Conservation (phyloP, 345 rosid species). For the Angophora floribunda region DNA sequence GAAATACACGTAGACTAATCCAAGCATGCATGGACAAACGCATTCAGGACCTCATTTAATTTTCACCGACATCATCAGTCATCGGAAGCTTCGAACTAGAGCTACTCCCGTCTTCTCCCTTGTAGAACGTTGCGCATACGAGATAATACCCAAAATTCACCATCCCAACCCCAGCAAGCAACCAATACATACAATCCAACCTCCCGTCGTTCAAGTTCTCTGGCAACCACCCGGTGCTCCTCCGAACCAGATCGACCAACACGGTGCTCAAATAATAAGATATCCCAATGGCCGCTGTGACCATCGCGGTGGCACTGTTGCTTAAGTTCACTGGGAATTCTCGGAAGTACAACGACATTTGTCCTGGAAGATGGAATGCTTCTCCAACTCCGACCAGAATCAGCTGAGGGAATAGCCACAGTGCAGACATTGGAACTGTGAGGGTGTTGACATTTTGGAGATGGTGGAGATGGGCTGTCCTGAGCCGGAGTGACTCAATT, state of each 20-base stretch:
- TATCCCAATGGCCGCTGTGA: not conserved
- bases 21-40: not conserved
- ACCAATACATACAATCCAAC: conserved; percentile 37
- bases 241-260: not conserved
- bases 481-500: conserved; percentile 21
- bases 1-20: not conserved
- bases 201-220: conserved; percentile 39
- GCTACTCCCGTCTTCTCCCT: not conserved
- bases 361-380: conserved; percentile 9
- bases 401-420: conserved; percentile 42
- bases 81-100: not conserved
- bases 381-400: conserved; percentile 33
- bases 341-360: conserved; percentile 2
- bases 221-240: conserved; percentile 32
- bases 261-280: conserved; percentile 3
- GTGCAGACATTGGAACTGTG: conserved; percentile 21
- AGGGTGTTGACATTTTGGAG: not conserved
- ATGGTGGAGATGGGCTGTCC: conserved; percentile 2
- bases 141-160: conserved; percentile 36
- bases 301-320: conserved; percentile 10
- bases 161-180: conserved; percentile 17
- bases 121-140: conserved; percentile 19
- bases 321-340: conserved; percentile 6
- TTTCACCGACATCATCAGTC: not conserved
- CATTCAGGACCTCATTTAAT: not conserved